These are phyloP conservation scores for Ceratocystis lukuohia DNA, from an alignment of 2,329 filamentous ascomycete genomes.

Conservation along the genomic window DNA sequence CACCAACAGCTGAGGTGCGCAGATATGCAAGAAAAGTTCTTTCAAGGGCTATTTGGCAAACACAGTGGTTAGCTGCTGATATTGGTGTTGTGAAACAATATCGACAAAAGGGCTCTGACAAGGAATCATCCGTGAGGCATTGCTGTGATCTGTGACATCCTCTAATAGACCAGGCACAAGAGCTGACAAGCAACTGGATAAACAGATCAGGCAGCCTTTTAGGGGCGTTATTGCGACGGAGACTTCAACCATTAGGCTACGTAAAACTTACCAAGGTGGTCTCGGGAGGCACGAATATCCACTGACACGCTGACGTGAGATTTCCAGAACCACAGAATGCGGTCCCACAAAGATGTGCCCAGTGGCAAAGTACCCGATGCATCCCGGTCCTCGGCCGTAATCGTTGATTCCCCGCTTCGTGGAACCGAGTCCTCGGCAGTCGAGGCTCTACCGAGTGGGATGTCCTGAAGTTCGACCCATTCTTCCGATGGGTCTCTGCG, in stretches of 20 bases:
- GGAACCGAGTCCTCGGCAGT: not conserved
- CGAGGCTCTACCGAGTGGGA: not conserved
- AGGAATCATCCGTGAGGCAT: not conserved
- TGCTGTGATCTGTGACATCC: not conserved
- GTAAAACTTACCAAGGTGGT: conserved; percentile 17
- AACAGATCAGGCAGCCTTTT: not conserved
- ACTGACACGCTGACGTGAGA: conserved; percentile 15
- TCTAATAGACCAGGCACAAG: not conserved
- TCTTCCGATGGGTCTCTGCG: not conserved
- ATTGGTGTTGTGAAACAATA: not conserved
- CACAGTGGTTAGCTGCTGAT: not conserved
- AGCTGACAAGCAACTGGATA: not conserved
- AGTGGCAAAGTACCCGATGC: not conserved
- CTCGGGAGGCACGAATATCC: conserved; percentile 13
- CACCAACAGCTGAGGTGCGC: conserved; percentile 54
- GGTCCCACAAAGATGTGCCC: not conserved
- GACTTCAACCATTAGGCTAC: not conserved
- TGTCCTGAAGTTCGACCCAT: conserved; percentile 17
- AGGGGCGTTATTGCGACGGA: too few species aligned
- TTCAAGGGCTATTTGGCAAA: conserved; percentile 45
- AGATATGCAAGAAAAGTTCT: conserved; percentile 62
- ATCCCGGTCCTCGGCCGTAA: not conserved
- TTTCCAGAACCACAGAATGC: conserved; percentile 13
- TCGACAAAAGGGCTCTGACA: not conserved
- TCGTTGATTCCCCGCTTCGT: not conserved